Base-by-base conservation (phyloP, 148 eudicot species). In the Amaranthus hypochondriacus region DNA sequence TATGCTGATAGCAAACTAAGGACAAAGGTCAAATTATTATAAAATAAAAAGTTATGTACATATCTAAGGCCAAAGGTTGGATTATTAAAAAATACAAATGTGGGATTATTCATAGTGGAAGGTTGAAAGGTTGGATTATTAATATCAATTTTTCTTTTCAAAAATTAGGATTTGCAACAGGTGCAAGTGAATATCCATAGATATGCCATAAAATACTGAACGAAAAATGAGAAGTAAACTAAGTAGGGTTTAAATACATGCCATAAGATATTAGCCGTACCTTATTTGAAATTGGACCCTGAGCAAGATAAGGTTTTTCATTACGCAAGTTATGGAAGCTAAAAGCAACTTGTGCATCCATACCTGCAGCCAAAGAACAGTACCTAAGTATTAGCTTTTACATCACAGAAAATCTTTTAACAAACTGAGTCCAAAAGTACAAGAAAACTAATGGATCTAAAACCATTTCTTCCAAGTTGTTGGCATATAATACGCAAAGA, bases 271-370 rank as follows among this genome's bases (percentile, higher is more conserved):
- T 3, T 50, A 28, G 56, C 18, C 70, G 53, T 43, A 93, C 98
- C 96, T 93, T 93, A 79, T 93, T 93, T 66, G 98, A 77, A 57
- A 91, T 73, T 28, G 96, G 97, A 67, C 98, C 98, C 66, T 88
- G 96, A 55, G 98, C 98, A 78, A 93, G 94, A 78, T 89, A 88
- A 49, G 98, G 98, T 80, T 89, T 93, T 77, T 93, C 90, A 78
- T 93, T 89, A 53, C 98, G 88, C 80, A 93, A 80, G 76, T 82
- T 86, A 67, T 93, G 98, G 82, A 93, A 93, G 12, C 96, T 96
- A 76, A 89, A 89, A 5, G 98, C 97, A 54, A 93, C 96, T 83
- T 84, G 96, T 54, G 96, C 98, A 86, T 93, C 98, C 98, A 93
- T 93, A 71, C 98, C 97, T 90, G 78, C 63, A 66, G 58, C 11